These are phyloP conservation scores for Trypanosoma boissoni DNA, from an alignment of 208 protist genomes.

Conservation along the genomic window DNA sequence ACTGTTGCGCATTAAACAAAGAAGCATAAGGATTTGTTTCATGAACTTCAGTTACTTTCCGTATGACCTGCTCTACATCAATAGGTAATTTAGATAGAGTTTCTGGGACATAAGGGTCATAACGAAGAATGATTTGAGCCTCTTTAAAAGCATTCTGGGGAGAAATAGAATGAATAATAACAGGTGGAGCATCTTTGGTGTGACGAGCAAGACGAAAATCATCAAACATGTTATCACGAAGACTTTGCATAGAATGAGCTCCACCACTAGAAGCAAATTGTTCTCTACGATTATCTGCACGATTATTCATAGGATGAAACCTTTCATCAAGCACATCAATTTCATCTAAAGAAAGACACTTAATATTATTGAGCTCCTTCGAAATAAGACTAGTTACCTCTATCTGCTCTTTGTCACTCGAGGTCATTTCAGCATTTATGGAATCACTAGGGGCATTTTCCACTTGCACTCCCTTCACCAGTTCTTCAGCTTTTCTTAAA, in stretches of 20 bases:
- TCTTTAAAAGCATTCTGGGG: constrained; percentile 81
- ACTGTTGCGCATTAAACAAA: constrained; percentile 71
- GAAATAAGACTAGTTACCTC: constrained; percentile 7
- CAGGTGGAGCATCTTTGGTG: constrained; percentile 47
- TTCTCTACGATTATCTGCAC: constrained; percentile 50
- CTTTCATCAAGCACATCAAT: constrained; percentile 45
- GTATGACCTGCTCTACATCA: constrained; percentile 82
- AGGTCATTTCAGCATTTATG: background rate
- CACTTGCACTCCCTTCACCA: background rate
- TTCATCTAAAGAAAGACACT: constrained; percentile 40
- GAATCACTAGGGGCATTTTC: background rate
- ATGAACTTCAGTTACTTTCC: constrained; percentile 76
- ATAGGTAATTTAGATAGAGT: constrained; percentile 49
- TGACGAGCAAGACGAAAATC: constrained; percentile 41
- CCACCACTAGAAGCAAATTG: constrained; percentile 81
- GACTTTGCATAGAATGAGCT: constrained; percentile 65
- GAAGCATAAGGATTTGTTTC: constrained; percentile 85
- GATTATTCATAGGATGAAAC: constrained; percentile 63
- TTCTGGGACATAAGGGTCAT: constrained; percentile 56
- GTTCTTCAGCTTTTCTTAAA: constrained; percentile 14
- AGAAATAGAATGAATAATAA: constrained; percentile 61
- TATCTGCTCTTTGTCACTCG: background rate
- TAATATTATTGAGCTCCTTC: constrained; percentile 33
- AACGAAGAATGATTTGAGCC: constrained; percentile 81
- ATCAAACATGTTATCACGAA: constrained; percentile 63